Percentiles rank a stretch among this genome's conserved stretches.
Conservation (phyloP, 2,329 filamentous ascomycete species). For the Penicillium expansum region DNA sequence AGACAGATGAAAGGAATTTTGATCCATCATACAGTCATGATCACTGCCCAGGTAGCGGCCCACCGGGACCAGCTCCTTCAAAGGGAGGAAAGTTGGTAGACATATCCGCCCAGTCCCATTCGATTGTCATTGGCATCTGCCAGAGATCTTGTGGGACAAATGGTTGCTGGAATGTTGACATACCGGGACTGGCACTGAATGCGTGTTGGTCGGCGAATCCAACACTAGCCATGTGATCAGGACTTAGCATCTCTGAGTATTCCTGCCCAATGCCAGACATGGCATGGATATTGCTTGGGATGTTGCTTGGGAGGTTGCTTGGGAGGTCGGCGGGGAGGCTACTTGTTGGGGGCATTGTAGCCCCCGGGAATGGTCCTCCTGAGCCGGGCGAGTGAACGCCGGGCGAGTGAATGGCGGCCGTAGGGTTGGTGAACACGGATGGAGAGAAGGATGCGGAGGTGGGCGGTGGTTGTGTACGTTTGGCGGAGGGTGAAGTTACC, state of each 20-base stretch:
- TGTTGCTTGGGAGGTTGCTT: constrained; percentile 21
- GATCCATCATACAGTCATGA: constrained; percentile 18
- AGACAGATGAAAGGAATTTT: not conserved
- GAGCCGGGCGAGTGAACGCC: constrained; percentile 16
- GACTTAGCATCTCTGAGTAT: constrained; percentile 40
- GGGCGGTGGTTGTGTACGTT: constrained; percentile 22
- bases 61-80: constrained; percentile 25
- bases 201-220: constrained; percentile 33
- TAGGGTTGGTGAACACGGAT: constrained; percentile 25
- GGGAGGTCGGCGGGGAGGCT: constrained; percentile 26
- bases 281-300: constrained; percentile 27
- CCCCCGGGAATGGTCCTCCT: constrained; percentile 25
- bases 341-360: constrained; percentile 23
- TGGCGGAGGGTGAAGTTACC: constrained; percentile 26
- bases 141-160: constrained; percentile 91
- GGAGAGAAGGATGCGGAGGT: constrained; percentile 26
- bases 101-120: constrained; percentile 73
- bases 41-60: constrained; percentile 28
- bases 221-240: constrained; percentile 33
- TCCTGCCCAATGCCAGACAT: constrained; percentile 35
- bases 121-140: constrained; percentile 92
- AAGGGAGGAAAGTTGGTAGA: constrained; percentile 39
- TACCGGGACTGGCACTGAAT: constrained; percentile 31
- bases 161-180: constrained; percentile 69
- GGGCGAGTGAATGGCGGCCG: constrained; percentile 16